These are phyloP conservation scores for Mrakia blollopis DNA, from an alignment of 768 basidiomycete genomes.

Conservation along the genomic window DNA sequence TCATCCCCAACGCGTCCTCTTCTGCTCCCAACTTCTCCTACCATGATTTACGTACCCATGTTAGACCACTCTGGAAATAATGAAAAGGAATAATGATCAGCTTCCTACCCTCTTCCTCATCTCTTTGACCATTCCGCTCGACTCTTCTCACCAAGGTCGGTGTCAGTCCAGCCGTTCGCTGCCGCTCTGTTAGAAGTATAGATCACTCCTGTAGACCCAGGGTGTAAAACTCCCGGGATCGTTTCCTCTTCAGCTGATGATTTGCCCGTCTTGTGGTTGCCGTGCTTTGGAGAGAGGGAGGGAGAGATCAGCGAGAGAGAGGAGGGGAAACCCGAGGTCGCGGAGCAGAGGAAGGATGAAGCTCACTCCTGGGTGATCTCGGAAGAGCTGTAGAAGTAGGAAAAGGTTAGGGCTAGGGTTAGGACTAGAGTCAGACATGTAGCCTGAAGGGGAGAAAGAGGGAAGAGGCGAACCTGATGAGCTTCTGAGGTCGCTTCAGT, in stretches of 20 bases:
- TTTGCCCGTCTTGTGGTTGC: conserved; percentile 9
- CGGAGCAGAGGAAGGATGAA: neutral
- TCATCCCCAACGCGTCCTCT: conserved; percentile 53
- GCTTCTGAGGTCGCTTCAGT: neutral
- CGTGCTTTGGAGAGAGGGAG: neutral
- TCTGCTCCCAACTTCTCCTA: conserved; percentile 64
- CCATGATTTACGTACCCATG: conserved; percentile 50
- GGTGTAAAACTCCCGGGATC: conserved; percentile 61
- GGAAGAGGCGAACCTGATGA: neutral
- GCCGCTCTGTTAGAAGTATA: conserved; percentile 74
- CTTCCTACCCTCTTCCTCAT: too few relatives aligned
- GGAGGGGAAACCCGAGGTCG: neutral
- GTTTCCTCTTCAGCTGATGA: conserved; percentile 67
- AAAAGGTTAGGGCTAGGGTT: too few relatives aligned
- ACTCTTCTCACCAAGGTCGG: neutral
- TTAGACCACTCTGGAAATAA: conserved; percentile 52
- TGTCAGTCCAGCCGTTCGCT: neutral
- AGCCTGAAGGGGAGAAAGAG: too few relatives aligned
- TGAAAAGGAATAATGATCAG: neutral
- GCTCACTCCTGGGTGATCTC: conserved; percentile 2
- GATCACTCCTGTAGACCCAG: conserved; percentile 53
- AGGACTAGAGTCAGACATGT: neutral
- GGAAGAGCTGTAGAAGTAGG: neutral
- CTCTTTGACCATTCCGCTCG: neutral
- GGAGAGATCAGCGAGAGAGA: neutral